Evolutionary conservation across 148 eudicot species (phyloP).

Genomic region (Arctostaphylos glauca): DNA sequence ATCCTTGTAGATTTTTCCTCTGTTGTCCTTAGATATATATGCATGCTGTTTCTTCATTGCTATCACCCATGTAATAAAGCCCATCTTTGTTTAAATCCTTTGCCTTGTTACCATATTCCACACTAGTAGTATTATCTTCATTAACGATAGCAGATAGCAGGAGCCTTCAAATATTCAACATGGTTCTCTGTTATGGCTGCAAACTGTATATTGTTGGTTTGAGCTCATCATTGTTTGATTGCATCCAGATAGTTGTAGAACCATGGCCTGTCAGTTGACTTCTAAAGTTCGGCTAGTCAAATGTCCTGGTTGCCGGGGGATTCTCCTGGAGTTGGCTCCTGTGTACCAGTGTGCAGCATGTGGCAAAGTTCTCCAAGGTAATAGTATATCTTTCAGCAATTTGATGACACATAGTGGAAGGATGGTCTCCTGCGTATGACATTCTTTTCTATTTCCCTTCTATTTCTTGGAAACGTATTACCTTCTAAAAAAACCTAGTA

Average conservation of each 20-base stretch:
- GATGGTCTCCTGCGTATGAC: background rate
- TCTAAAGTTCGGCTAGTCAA: conserved; percentile 52
- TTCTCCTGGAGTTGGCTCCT: conserved; percentile 68
- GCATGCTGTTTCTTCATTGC: background rate
- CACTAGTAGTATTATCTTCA: background rate
- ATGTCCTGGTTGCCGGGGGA: conserved; percentile 67
- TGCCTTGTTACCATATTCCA: background rate
- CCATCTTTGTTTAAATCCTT: background rate
- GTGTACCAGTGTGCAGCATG: conserved; percentile 83
- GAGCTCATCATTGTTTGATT: conserved; percentile 16
- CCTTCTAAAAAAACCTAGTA: background rate
- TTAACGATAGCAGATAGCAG: conserved; percentile 1
- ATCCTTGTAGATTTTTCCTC: background rate
- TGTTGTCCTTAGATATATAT: background rate
- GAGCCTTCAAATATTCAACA: conserved; percentile 9
- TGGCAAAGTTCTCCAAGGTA: conserved; percentile 69
- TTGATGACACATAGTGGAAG: background rate
- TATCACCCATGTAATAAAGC: background rate
- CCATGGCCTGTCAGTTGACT: conserved; percentile 39
- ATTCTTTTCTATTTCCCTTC: background rate
- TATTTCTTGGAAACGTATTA: background rate
- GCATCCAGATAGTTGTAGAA: conserved; percentile 21
- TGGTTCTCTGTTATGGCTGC: conserved; percentile 1
- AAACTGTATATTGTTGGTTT: background rate
- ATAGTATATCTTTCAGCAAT: background rate